Base-by-base conservation (phyloP, 2,329 filamentous ascomycete species). In the Coniella vitis region DNA sequence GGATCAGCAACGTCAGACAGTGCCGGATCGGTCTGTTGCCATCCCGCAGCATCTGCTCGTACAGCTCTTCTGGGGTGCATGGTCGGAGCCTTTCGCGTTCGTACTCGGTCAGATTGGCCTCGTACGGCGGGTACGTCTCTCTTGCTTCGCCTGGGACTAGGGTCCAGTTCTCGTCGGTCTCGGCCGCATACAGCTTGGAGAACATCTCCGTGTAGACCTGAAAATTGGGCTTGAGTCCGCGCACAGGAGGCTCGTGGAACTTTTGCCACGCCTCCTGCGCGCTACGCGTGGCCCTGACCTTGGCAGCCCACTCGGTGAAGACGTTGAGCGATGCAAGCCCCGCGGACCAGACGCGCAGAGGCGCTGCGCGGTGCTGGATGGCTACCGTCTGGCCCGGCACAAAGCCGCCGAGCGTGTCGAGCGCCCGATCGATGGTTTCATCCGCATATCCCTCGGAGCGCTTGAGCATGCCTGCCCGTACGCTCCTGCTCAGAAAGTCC, bases 41-140 rank as follows among this genome's bases (percentile, higher is more conserved):
- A 2, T 69, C 66, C 1, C 59, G 60, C 12, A 67, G 60, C 79
- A 90, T 86, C 37, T 72, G 68, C 10, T 70, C 59, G 51, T 84
- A 85, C 4, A 90, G 68, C 44, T 76, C 69, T 4, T 72, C 64
- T 10, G 81, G 65, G 1, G 69, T 73, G 2, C 86, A 86, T 1
- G 84, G 79, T 13, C 72, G 68, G 38, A 81, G 67, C n/a, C 79
- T 72, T 35, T 79, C 74, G 55, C 78, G 79, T 49, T 86, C 84
- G 47, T 82, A 78, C n/a, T 82, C 75, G 51, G 72, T 85, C 58
- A 73, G 74, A 62, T 73, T 86, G 63, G 69, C 66, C 48, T 78
- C 72, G 17, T 81, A 66, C 17, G 79, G 71, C 1, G 77, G 70
- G 12, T 74, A 65, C 8, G 74, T 67, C 58, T 84, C 79, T 52